Evolutionary conservation across 139 green algal genomes (phyloP), one percentile per base, ranked within the genome.

Genomic region (Chlamydomonas incerta): DNA sequence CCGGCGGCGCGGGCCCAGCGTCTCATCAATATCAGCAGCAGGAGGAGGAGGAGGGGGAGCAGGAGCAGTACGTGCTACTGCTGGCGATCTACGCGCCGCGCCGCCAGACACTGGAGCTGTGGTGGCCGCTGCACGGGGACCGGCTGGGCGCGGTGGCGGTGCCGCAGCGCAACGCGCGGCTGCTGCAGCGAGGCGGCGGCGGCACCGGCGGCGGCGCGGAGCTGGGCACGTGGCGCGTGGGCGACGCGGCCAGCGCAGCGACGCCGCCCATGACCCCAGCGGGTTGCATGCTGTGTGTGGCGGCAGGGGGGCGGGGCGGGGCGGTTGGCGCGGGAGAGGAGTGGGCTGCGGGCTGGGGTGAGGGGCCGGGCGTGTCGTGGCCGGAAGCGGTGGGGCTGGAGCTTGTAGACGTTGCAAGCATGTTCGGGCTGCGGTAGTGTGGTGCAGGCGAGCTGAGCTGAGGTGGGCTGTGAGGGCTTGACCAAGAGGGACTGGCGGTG

Each of bases 61-160:
- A 62, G 55, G 55, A 62, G 67, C 35, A n/a, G 5, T 24, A 77
- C 68, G 67, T 68, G 18, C 69, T 88, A 52, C 80, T 93, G 55
- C 87, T 95, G 0, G 89, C 90, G 17, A 58, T 95, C 11, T 91
- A 92, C 58, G 93, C 93, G 2, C 93, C 93, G 2, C 88, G 88
- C 15, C 72, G 89, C 0, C 80, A 89, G 21, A 81, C 83, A 4
- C 60, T 94, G 26, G 91, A 94, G 76, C 55, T 86, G 29, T 87
- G 81, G 81, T 66, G 58, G 11, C 69, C 81, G 37, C 58, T 87
- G 70, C 73, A 62, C 24, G 79, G 85, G 26, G n/a, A 74, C 26
- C 63, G 79, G 0, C 33, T 85, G 31, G 79, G 65, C 50, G 79
- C 66, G 14, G 31, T 63, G 20, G 31, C 47, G 50, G 63, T 41